A percentile compares a stretch with the other conserved stretches of the same genome.
These are phyloP conservation scores for Nitzschia inconspicua DNA, from an alignment of 108 stramenopile species.

Conservation along the genomic window DNA sequence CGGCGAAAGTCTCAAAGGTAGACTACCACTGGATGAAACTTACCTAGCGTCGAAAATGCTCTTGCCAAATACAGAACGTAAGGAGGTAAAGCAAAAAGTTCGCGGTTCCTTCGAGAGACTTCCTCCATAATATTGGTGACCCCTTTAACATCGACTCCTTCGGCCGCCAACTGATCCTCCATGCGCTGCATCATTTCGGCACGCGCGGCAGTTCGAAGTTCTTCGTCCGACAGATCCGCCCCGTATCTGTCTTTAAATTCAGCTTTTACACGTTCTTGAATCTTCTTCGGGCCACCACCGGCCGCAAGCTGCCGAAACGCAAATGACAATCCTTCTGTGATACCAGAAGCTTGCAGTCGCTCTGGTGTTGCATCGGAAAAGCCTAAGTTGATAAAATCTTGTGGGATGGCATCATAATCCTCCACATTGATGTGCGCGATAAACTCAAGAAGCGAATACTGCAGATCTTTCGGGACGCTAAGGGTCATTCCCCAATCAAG, in stretches of 20 bases:
- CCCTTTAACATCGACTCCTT: slow-evolving; percentile 77
- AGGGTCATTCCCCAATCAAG: slow-evolving; percentile 90
- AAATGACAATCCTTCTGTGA: slow-evolving; percentile 76
- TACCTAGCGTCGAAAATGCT: slow-evolving; percentile 80
- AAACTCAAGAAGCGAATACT: slow-evolving; percentile 85
- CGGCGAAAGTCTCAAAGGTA: no score
- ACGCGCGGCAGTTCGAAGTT: slow-evolving; percentile 51
- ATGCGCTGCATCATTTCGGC: slow-evolving; percentile 73
- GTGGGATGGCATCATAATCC: slow-evolving; percentile 80
- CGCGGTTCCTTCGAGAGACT: slow-evolving; percentile 70
- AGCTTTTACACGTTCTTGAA: slow-evolving; percentile 71
- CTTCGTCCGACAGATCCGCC: slow-evolving; percentile 46
- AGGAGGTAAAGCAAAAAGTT: slow-evolving; percentile 71
- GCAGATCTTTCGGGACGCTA: slow-evolving; percentile 65
- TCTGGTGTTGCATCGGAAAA: slow-evolving; percentile 66
- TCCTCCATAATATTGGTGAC: slow-evolving; percentile 81
- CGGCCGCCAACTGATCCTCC: slow-evolving; percentile 64
- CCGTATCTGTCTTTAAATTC: slow-evolving; percentile 77
- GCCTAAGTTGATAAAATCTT: slow-evolving; percentile 83
- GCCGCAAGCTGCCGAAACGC: slow-evolving; percentile 63
- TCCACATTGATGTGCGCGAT: slow-evolving; percentile 88
- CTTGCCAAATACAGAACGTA: slow-evolving; percentile 81
- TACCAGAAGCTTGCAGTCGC: slow-evolving; percentile 50
- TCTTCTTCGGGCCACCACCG: slow-evolving; percentile 78
- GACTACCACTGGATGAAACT: no score